Base-by-base conservation (phyloP, 23 red algal genomes). In the Chondrus crispus region DNA sequence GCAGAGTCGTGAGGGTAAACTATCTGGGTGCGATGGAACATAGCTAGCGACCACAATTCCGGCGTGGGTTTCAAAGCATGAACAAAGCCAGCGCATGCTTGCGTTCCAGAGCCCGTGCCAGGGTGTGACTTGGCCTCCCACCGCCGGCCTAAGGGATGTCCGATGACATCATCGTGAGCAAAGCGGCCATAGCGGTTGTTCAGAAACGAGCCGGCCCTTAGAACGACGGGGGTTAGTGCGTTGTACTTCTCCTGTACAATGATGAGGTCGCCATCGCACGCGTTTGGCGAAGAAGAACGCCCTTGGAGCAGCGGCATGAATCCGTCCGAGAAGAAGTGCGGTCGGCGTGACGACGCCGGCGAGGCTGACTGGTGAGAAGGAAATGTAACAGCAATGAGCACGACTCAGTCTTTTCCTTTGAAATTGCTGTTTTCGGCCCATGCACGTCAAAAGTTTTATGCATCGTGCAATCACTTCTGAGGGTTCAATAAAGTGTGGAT, bases 21-120 rank as follows among this genome's bases (percentile, higher is more conserved):
- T 3, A 99, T 81, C 81, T 99, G 97, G 43, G 97, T 99, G 60
- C 92, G 91, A 72, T 98, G 96, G 24, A 47, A 40, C 75, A 98
- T 85, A 55, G 86, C 82, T 60, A 62, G 48, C 45, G 96, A 79
- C 96, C 92, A 95, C 9, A 98, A 77, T 57, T 62, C 77, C n/a
- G 96, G 85, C 0, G 85, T 76, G 28, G 96, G 91, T 10, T 32
- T 38, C 42, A 98, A 77, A 20, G 85, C 92, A 79, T 92, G 86
- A 28, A 98, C 91, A 71, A 95, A 98, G 68, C 96, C 90, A 24
- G 57, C 75, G 58, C 74, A 72, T 33, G 24, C 20, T 52, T 53
- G 80, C 2, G 37, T 42, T 20, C 44, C 18, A 38, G 48, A 33
- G 48, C 22, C 60, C 28, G 48, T 42, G 68, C 50, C 42, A n/a